Conservation (phyloP, 495 filamentous ascomycete species). For the Usnea hakonensis region DNA sequence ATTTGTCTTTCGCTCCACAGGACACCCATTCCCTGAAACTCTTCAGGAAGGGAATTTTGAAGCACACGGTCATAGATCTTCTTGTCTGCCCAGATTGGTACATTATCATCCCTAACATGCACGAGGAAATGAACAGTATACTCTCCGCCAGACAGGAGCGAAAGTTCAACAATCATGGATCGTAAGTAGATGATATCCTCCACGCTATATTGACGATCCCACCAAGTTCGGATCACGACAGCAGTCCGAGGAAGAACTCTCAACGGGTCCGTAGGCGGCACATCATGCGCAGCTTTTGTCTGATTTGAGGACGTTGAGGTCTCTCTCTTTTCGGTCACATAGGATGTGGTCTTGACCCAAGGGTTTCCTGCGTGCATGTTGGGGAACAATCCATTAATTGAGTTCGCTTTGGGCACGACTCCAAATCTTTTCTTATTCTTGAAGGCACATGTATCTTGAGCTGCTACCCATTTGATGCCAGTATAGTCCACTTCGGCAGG, state of each 20-base stretch:
- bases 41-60: slow-evolving; percentile 63
- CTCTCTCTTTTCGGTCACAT: slow-evolving; percentile 14
- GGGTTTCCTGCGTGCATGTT: slow-evolving; percentile 32
- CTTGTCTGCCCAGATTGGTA: slow-evolving; percentile 60
- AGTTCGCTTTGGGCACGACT: slow-evolving; percentile 27
- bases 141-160: slow-evolving; percentile 54
- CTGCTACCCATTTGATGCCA: slow-evolving; percentile 64
- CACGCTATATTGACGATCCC: slow-evolving; percentile 46
- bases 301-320: slow-evolving; percentile 17
- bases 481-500: slow-evolving; percentile 63
- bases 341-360: neutral
- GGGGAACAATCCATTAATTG: slow-evolving; percentile 13
- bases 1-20: slow-evolving; percentile 93
- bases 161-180: slow-evolving; percentile 54
- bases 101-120: slow-evolving; percentile 57
- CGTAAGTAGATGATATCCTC: slow-evolving; percentile 50
- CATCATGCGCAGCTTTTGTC: slow-evolving; percentile 12
- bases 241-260: slow-evolving; percentile 47
- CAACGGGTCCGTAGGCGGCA: slow-evolving; percentile 12
- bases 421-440: slow-evolving; percentile 67
- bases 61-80: slow-evolving; percentile 57
- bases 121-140: slow-evolving; percentile 58
- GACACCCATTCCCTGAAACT: slow-evolving; percentile 81
- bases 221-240: slow-evolving; percentile 57
- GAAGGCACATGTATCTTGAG: slow-evolving; percentile 59